Conservation (phyloP, 306 rosid species). For the Crotalaria pallida region DNA sequence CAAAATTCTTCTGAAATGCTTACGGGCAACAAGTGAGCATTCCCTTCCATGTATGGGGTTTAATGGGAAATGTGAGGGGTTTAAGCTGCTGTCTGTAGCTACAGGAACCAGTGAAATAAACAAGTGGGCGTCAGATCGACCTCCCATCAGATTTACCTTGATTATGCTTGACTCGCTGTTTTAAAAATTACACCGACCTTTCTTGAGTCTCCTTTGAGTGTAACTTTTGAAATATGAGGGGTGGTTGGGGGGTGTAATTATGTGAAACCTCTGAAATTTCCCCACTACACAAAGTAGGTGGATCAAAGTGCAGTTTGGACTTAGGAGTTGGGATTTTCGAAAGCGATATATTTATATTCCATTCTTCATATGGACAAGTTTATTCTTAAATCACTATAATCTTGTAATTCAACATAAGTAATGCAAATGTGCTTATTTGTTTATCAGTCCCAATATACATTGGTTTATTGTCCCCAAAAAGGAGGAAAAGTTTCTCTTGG, state of each 20-base stretch:
- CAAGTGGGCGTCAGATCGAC: too few species aligned
- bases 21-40: background rate
- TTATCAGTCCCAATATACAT: background rate
- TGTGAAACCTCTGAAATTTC: too few species aligned
- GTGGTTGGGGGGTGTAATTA: too few species aligned
- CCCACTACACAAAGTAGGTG: background rate
- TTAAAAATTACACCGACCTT: too few species aligned
- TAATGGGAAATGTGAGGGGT: background rate
- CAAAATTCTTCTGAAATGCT: background rate
- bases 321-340: background rate
- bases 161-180: too few species aligned
- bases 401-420: background rate
- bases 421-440: background rate
- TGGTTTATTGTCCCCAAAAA: too few species aligned
- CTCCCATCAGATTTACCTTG: too few species aligned
- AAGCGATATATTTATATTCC: background rate
- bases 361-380: background rate
- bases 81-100: too few species aligned
- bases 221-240: too few species aligned
- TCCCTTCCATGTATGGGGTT: background rate
- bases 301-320: background rate
- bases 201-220: too few species aligned
- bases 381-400: background rate
- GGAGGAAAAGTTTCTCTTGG: background rate
- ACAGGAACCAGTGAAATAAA: background rate